These are phyloP conservation scores for Botrytis porri DNA, from an alignment of 2,329 filamentous ascomycete genomes.

Conservation along the genomic window DNA sequence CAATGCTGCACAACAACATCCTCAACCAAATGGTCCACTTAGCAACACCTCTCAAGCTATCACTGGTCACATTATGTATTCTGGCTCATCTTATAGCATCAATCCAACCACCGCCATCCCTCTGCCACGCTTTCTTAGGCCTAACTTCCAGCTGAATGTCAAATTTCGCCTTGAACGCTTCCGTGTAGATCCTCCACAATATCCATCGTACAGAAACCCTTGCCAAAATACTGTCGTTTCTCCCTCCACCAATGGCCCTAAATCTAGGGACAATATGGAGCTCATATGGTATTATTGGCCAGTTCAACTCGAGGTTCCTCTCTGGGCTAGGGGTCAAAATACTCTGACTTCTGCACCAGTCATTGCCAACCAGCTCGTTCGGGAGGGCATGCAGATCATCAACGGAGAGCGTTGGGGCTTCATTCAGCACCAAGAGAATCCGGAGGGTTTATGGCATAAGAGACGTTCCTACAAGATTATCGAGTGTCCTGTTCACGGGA, in stretches of 20 bases:
- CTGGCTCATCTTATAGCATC: not conserved
- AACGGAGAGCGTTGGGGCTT: conserved; percentile 15
- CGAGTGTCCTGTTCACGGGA: not conserved
- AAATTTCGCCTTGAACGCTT: conserved; percentile 15
- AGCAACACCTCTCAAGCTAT: not conserved
- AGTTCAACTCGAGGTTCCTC: conserved; percentile 4
- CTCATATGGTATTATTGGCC: not conserved
- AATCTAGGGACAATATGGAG: not conserved
- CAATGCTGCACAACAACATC: not conserved
- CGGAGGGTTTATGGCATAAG: conserved; percentile 16
- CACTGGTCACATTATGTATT: not conserved
- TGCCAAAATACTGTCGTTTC: not conserved
- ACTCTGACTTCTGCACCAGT: not conserved
- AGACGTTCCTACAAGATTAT: conserved; percentile 6
- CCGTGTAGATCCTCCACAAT: not conserved
- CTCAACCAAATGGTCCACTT: not conserved
- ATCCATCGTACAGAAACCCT: not conserved
- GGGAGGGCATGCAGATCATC: conserved; percentile 10
- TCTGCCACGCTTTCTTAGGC: not conserved
- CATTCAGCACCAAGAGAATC: not conserved
- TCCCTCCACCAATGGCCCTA: not conserved
- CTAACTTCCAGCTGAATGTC: not conserved
- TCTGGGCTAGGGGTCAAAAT: conserved; percentile 9
- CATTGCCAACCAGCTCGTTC: not conserved
- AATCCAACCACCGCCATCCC: not conserved